These are phyloP conservation scores for Rostrohypoxylon terebratum DNA, from an alignment of 495 filamentous ascomycete genomes.

Conservation along the genomic window DNA sequence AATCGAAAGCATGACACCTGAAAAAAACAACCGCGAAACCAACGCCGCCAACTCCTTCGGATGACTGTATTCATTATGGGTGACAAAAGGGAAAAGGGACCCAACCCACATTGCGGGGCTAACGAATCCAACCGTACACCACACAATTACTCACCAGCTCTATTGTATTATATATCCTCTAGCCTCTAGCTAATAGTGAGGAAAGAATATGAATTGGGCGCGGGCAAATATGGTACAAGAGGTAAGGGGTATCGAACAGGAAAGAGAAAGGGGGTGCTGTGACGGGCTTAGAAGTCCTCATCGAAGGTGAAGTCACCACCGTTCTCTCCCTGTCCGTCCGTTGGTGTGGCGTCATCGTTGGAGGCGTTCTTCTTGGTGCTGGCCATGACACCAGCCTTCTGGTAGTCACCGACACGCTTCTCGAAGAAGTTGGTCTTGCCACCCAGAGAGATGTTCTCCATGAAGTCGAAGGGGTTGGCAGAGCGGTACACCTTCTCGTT, in stretches of 20 bases:
- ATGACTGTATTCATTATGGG: constrained; percentile 26
- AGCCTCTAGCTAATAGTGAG: constrained; percentile 1
- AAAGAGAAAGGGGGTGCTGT: constrained; percentile 10
- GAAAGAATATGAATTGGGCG: neutral
- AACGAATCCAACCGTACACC: constrained; percentile 23
- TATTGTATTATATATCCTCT: constrained; percentile 35
- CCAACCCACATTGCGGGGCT: neutral
- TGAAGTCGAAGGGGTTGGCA: constrained; percentile 99
- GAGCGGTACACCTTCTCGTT: constrained; percentile 93
- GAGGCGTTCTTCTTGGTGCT: constrained; percentile 81
- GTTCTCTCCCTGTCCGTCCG: constrained; percentile 70
- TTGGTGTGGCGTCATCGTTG: constrained; percentile 60
- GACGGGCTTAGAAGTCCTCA: constrained; percentile 86
- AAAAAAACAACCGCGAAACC: neutral
- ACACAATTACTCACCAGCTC: constrained; percentile 38
- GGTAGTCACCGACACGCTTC: constrained; percentile 99
- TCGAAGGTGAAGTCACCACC: constrained; percentile 90
- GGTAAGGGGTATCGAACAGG: constrained; percentile 45
- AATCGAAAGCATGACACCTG: neutral
- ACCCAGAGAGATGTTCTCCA: constrained; percentile 98
- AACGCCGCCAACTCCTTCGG: constrained; percentile 28
- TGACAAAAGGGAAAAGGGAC: constrained; percentile 13
- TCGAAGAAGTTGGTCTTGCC: constrained; percentile 99
- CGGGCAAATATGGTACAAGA: constrained; percentile 33
- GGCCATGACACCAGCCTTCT: constrained; percentile 98